Evolutionary conservation across 2,329 filamentous ascomycete genomes (phyloP).

Genomic region (Scedosporium aurantiacum): DNA sequence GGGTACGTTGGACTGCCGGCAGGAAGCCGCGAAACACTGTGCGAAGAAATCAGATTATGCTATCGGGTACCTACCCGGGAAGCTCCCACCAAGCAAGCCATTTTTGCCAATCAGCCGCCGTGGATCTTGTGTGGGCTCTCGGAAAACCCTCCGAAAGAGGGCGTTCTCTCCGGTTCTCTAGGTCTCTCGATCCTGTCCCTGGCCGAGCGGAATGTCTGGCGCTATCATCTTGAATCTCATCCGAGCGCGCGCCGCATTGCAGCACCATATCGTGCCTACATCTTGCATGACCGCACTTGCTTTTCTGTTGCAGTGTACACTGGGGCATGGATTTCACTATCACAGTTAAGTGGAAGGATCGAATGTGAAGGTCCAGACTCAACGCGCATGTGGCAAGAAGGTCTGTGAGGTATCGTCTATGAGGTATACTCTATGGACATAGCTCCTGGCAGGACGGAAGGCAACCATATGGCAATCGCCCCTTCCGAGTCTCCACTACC

Average conservation of each 20-base stretch:
- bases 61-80: not conserved
- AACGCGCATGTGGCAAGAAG: no score
- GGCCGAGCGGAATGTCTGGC: not conserved
- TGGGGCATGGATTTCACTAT: no score
- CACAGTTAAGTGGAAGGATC: no score
- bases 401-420: no score
- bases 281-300: not conserved
- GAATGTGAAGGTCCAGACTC: no score
- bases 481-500: not conserved
- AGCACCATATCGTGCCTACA: not conserved
- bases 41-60: not conserved
- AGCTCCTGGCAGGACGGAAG: not conserved
- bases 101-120: not conserved
- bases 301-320: not conserved
- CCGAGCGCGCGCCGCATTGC: not conserved
- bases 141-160: not conserved
- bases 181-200: not conserved
- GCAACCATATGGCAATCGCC: not conserved
- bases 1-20: not conserved
- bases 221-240: not conserved
- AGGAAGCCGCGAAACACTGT: not conserved
- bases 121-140: not conserved
- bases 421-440: no score
- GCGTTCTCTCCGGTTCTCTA: not conserved
- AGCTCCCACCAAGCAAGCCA: not conserved